Evolutionary conservation across 2,329 filamentous ascomycete species (phyloP).

Genomic region (Septoria linicola): DNA sequence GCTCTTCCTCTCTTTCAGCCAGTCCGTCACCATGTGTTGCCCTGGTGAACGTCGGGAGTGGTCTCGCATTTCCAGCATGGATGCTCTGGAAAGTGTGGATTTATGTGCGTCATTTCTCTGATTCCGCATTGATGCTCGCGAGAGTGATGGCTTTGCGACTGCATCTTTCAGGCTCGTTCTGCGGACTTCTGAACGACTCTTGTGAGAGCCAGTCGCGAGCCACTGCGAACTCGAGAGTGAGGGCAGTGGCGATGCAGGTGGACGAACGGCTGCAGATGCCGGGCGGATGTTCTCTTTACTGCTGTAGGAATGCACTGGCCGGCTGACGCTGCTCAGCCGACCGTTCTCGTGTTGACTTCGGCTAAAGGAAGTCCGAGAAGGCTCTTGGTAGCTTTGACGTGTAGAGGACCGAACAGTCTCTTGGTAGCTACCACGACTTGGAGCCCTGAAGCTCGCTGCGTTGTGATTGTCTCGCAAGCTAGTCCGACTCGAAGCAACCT

Average conservation of each 20-base stretch:
- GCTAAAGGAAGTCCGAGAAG: neutral
- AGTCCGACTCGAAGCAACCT: constrained; percentile 38
- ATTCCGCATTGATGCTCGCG: neutral
- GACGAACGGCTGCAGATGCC: neutral
- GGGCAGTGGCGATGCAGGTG: constrained; percentile 23
- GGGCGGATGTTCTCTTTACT: constrained; percentile 12
- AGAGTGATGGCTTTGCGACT: constrained; percentile 7
- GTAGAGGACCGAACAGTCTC: constrained; percentile 5
- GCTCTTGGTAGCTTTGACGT: constrained; percentile 1
- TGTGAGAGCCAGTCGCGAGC: constrained; percentile 30
- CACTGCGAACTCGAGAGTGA: constrained; percentile 35
- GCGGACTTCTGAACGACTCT: constrained; percentile 6
- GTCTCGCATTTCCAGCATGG: constrained; percentile 10
- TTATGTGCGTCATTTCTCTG: neutral
- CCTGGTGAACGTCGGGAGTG: constrained; percentile 23
- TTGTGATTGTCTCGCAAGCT: constrained; percentile 6
- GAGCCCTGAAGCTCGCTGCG: constrained; percentile 1
- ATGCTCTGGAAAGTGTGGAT: constrained; percentile 1
- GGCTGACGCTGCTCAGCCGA: neutral
- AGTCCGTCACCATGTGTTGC: constrained; percentile 33
- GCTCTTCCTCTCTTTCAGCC: constrained; percentile 31
- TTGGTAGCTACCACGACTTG: constrained; percentile 4
- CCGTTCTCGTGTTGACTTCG: constrained; percentile 14
- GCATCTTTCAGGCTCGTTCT: constrained; percentile 18
- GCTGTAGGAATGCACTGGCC: constrained; percentile 1